Percentiles rank a stretch among this genome's conserved stretches.
These are phyloP conservation scores for Parasitella parasitica DNA, from an alignment of 371 early-diverging fungal genomes.

Conservation along the genomic window DNA sequence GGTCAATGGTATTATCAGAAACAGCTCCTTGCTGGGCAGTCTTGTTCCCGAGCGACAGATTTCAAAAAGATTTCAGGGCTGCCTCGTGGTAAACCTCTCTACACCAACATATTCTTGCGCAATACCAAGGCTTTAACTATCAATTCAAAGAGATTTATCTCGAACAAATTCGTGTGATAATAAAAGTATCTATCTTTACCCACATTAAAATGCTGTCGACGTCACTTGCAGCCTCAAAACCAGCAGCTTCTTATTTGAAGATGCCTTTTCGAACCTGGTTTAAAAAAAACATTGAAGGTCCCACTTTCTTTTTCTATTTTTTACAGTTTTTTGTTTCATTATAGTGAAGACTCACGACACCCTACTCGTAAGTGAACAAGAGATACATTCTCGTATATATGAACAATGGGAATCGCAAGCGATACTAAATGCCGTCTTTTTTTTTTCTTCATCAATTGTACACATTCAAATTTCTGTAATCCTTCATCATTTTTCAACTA, in stretches of 20 bases:
- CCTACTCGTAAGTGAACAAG: constrained; percentile 15
- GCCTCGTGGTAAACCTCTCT: neutral
- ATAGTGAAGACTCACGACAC: constrained; percentile 11
- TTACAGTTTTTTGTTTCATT: neutral
- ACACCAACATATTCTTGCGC: neutral
- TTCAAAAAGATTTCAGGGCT: neutral
- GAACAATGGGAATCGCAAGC: too few relatives aligned
- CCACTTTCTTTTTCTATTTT: neutral
- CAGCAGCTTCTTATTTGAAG: neutral
- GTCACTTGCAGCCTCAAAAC: neutral
- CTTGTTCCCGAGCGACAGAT: neutral
- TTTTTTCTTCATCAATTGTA: neutral
- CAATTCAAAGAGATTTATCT: neutral
- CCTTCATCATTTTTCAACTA: neutral
- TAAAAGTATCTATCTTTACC: too few relatives aligned
- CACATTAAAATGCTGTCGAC: too few relatives aligned
- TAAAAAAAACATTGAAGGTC: neutral
- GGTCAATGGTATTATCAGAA: neutral
- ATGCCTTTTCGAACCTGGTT: neutral
- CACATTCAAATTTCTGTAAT: too few relatives aligned
- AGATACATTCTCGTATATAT: too few relatives aligned
- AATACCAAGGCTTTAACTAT: neutral
- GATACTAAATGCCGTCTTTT: neutral
- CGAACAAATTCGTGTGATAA: neutral
- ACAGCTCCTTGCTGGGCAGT: neutral